Conservation (phyloP, 257 asterid genomes). For the Misopates orontium region DNA sequence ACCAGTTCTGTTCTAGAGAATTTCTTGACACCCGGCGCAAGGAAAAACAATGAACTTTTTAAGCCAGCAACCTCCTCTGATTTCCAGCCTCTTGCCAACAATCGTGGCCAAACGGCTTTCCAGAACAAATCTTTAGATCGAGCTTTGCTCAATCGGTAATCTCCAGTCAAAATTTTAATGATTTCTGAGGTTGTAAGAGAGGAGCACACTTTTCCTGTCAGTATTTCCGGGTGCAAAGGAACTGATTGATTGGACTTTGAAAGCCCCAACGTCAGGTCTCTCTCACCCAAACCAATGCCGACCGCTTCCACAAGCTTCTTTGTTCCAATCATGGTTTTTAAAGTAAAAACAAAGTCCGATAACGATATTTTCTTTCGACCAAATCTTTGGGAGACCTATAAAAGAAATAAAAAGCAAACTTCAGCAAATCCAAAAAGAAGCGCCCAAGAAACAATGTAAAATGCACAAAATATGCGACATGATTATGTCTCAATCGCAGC, state of each 20-base stretch:
- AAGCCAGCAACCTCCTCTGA: constrained; percentile 53
- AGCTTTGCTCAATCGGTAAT: constrained; percentile 72
- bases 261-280: constrained; percentile 58
- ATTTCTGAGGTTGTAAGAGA: constrained; percentile 61
- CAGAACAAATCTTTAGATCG: constrained; percentile 77
- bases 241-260: constrained; percentile 40
- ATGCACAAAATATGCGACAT: background rate
- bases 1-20: constrained; percentile 58
- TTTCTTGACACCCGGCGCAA: constrained; percentile 60
- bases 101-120: constrained; percentile 96
- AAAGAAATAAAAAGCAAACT: constrained; percentile 19
- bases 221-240: constrained; percentile 57
- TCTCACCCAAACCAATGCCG: constrained; percentile 60
- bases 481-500: background rate
- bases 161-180: constrained; percentile 61
- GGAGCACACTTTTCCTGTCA: constrained; percentile 72
- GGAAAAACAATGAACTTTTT: constrained; percentile 55
- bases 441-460: background rate
- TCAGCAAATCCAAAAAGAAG: constrained; percentile 6
- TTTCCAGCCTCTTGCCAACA: constrained; percentile 78
- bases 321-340: constrained; percentile 61
- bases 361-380: constrained; percentile 51
- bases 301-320: constrained; percentile 60
- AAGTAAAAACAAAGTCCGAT: constrained; percentile 50
- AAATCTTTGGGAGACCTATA: constrained; percentile 53